Evolutionary conservation across 1,284 basidiomycete genomes (phyloP).

Genomic region (Pyrrhoderma lamaoense): DNA sequence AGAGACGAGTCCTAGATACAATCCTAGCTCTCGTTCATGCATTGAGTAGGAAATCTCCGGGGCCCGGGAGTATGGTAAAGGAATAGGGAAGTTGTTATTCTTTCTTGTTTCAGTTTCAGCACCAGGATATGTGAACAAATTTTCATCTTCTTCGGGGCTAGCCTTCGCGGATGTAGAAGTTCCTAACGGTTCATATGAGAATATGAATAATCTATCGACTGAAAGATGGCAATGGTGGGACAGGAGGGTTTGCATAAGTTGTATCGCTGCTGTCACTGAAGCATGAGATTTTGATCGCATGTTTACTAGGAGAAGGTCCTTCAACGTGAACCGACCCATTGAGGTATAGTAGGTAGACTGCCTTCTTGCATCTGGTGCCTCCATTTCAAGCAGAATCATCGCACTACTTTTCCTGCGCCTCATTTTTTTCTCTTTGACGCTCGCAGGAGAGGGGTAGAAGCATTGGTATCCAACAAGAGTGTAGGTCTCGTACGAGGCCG

Average conservation of each 20-base stretch:
- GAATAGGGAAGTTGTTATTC: slow-evolving; percentile 24
- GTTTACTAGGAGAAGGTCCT: slow-evolving; percentile 79
- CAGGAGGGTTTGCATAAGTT: slow-evolving; percentile 72
- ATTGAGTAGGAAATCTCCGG: slow-evolving; percentile 68
- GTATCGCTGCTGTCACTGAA: slow-evolving; percentile 68
- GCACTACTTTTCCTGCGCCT: slow-evolving; percentile 73
- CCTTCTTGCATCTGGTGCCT: slow-evolving; percentile 61
- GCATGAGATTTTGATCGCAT: slow-evolving; percentile 58
- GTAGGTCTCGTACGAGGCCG: slow-evolving; percentile 36
- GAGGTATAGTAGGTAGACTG: slow-evolving; percentile 79
- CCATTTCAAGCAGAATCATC: slow-evolving; percentile 77
- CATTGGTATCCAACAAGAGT: slow-evolving; percentile 41
- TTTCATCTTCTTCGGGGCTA: slow-evolving; percentile 45
- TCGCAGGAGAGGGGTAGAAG: slow-evolving; percentile 24
- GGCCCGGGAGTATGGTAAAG: slow-evolving; percentile 37
- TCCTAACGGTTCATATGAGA: slow-evolving; percentile 21
- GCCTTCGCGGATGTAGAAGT: slow-evolving; percentile 12
- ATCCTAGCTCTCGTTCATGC: slow-evolving; percentile 74
- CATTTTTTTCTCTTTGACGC: slow-evolving; percentile 38
- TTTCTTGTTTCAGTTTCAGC: slow-evolving; percentile 28
- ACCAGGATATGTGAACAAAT: slow-evolving; percentile 61
- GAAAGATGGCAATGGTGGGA: slow-evolving; percentile 62
- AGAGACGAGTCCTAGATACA: slow-evolving; percentile 75
- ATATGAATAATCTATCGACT: slow-evolving; percentile 56
- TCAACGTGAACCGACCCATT: slow-evolving; percentile 81